Evolutionary conservation across 768 basidiomycete species (phyloP), one percentile per base, ranked within the genome.

Genomic region (Butyriboletus loyo): DNA sequence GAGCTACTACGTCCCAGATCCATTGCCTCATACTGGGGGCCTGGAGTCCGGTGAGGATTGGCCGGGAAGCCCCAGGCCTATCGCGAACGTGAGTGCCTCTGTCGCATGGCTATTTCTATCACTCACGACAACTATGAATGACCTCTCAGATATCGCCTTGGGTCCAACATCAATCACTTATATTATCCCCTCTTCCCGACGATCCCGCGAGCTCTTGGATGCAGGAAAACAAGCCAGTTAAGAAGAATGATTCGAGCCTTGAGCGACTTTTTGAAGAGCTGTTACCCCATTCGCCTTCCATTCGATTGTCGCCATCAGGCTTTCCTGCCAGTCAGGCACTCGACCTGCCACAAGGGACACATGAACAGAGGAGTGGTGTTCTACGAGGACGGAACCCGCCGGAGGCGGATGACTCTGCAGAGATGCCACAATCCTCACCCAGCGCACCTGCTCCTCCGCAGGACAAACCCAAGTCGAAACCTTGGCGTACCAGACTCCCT

Each of bases 401-500:
- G 3, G 13, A 37, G 21, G 3, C 7, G 1, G 27, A 32, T 1
- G 34, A 17, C n/a, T 19, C 40, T 10, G 24, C 15, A 14, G 39
- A 47, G 42, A 15, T 7, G 13, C 36, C 25, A 4, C 43, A 13
- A 34, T 24, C 46, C 8, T 27, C 44, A 15, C 49, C 27, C 3
- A n/a, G n/a, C n/a, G 4, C 35, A 1, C 52, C 56, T n/a, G 46
- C 25, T 7, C 31, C 52, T 45, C 49, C 1, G 10, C 47, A 58
- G 19, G 48, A 56, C 11, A 51, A 53, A 51, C 49, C 52, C 28
- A 39, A 50, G 21, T 38, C 53, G 14, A 19, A 21, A 14, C 46
- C 52, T 5, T 68, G 69, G 65, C 59, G 63, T 24, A 66, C 52
- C 13, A 56, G 60, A 38, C 60, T 69, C 25, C 68, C 67, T 19